Base-by-base conservation (phyloP, 306 rosid species). In the Parietaria judaica region DNA sequence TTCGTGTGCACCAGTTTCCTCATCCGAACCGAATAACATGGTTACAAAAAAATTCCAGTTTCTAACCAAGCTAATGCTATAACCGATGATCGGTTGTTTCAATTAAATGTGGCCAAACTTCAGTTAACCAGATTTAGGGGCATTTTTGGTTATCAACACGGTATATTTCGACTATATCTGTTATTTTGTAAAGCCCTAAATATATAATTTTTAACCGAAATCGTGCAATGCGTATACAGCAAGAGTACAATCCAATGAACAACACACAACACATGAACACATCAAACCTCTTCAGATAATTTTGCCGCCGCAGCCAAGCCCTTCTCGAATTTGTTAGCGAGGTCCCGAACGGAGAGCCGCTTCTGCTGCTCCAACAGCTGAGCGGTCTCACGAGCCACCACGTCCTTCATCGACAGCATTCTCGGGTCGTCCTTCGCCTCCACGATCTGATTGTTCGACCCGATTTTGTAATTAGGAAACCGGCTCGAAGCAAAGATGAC, bases 281-380 rank as follows among this genome's bases (percentile, higher is more conserved):
- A 43, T 16, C 23, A 47, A 14, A 90, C 94, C 94, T 90, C 97
- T 86, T 86, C 97, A 37, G 97, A 90, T 53, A 90, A 76, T 82
- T 86, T 90, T 35, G 97, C 95, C 51, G 97, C 95, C 56, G 97
- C 97, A 68, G 97, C 97, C 78, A 90, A 81, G 49, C 95, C 97
- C 81, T 70, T 86, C 85, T 90, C 97, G 44, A 90, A 90, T 79
- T 90, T 90, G 66, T 76, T 79, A 50, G 97, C 85, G 34, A 90
- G 89, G 67, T 90, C 95, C 0, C 97, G 94, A 70, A 90, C 95
- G 0, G 97, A 86, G 53, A 90, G 70, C 58, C 97, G 95, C 8
- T 86, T 86, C 82, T 90, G 97, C 80, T 90, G 97, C 44, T 90
- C 95, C 81, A 90, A 68, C 65, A 90, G 74, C 58, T 77, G 95